A percentile compares a stretch with the other conserved stretches of the same genome.
phyloP scores from a whole-genome alignment of 1,284 basidiomycete species.

The Schizopora paradoxa region DNA sequence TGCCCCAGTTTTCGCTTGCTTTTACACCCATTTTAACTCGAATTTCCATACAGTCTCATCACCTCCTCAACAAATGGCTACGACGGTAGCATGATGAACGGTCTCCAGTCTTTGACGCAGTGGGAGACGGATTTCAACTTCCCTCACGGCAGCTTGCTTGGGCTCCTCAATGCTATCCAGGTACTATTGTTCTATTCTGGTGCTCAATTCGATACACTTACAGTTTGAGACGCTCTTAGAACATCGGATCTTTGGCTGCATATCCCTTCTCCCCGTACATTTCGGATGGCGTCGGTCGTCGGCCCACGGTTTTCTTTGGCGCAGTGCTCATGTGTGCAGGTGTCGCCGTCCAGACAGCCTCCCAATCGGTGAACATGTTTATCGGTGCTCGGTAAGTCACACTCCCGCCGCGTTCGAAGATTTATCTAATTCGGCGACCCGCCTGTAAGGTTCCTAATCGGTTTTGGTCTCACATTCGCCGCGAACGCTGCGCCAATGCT shows the following conservation, averaged over 20 bases:
- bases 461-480: slow-evolving; percentile 51
- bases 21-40: neutral
- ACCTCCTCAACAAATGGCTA: slow-evolving; percentile 26
- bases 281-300: slow-evolving; percentile 27
- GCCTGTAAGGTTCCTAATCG: slow-evolving; percentile 39
- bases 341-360: slow-evolving; percentile 26
- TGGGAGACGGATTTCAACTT: slow-evolving; percentile 33
- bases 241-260: slow-evolving; percentile 25
- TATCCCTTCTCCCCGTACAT: slow-evolving; percentile 28
- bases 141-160: slow-evolving; percentile 27
- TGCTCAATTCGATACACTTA: neutral
- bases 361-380: slow-evolving; percentile 28
- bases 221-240: slow-evolving; percentile 20
- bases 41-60: slow-evolving; percentile 16
- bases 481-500: slow-evolving; percentile 46
- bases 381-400: slow-evolving; percentile 26
- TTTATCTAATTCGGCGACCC: slow-evolving; percentile 3
- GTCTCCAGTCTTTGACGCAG: slow-evolving; percentile 22
- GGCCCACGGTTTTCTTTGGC: slow-evolving; percentile 25
- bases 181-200: slow-evolving; percentile 5
- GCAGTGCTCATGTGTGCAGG: slow-evolving; percentile 26
- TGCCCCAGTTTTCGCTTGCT: neutral
- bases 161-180: slow-evolving; percentile 26
- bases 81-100: slow-evolving; percentile 28
- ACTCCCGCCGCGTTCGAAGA: neutral